A percentile compares a stretch with the other conserved stretches of the same genome.
Evolutionary conservation across 2,329 filamentous ascomycete genomes (phyloP).

Genomic region (Diaporthe longicolla): DNA sequence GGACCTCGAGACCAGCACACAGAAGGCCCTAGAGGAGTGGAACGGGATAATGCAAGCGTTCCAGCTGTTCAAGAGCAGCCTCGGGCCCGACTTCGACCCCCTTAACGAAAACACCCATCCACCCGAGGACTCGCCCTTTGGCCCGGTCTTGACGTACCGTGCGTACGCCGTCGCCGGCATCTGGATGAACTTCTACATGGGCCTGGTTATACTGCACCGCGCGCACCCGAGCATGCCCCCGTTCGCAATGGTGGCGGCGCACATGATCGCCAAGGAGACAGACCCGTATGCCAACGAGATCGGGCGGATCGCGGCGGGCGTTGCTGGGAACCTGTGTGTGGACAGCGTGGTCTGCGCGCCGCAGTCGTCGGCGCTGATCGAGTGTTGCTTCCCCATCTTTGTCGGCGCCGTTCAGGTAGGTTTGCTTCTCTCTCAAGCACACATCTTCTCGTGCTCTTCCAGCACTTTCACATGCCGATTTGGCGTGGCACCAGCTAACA

Average conservation of each 20-base stretch:
- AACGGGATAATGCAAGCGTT: conserved; percentile 80
- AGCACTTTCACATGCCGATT: not conserved
- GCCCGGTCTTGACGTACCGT: conserved; percentile 83
- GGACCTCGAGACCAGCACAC: conserved; percentile 75
- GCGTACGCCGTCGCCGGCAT: conserved; percentile 90
- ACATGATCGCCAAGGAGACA: conserved; percentile 81
- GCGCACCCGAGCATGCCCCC: conserved; percentile 92
- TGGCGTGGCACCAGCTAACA: not conserved
- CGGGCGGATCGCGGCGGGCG: conserved; percentile 83
- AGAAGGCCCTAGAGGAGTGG: conserved; percentile 85
- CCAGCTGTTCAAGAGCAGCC: conserved; percentile 72
- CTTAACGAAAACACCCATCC: conserved; percentile 76
- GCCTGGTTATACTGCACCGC: conserved; percentile 84
- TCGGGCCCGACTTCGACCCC: conserved; percentile 83
- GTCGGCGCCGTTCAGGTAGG: conserved; percentile 83
- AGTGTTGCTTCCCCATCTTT: conserved; percentile 86
- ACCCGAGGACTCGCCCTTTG: conserved; percentile 81
- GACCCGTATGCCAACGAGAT: conserved; percentile 79
- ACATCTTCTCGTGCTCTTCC: not conserved
- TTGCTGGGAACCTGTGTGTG: conserved; percentile 68
- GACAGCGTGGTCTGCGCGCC: conserved; percentile 78
- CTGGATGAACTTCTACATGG: conserved; percentile 90
- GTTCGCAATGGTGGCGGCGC: conserved; percentile 88
- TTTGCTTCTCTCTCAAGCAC: not conserved
- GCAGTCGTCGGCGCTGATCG: conserved; percentile 85